Conservation (phyloP, 2,329 filamentous ascomycete species). For the Xylariaceae sp. region DNA sequence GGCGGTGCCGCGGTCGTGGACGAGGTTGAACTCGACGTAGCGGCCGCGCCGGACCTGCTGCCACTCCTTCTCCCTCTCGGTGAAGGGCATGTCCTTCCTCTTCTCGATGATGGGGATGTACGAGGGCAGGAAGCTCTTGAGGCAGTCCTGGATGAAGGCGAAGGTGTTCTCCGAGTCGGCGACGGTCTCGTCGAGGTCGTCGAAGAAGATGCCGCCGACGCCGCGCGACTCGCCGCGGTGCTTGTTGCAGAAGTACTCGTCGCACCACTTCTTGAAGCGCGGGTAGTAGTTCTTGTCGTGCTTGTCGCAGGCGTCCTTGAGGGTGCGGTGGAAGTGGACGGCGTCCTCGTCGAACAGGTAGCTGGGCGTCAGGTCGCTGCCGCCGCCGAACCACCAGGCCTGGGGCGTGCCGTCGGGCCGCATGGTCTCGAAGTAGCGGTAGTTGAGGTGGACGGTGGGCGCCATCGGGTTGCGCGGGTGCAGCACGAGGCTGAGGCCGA, state of each 20-base stretch:
- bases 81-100: slow-evolving; percentile 89
- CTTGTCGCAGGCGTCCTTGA: slow-evolving; percentile 88
- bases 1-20: slow-evolving; percentile 90
- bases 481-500: slow-evolving; percentile 85
- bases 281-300: slow-evolving; percentile 91
- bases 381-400: slow-evolving; percentile 98
- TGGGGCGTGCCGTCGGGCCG: slow-evolving; percentile 74
- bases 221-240: slow-evolving; percentile 84
- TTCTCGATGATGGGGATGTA: slow-evolving; percentile 85
- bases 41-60: slow-evolving; percentile 90
- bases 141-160: slow-evolving; percentile 77
- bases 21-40: slow-evolving; percentile 97
- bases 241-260: slow-evolving; percentile 93
- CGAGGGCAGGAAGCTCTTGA: slow-evolving; percentile 81
- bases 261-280: slow-evolving; percentile 96
- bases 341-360: slow-evolving; percentile 98
- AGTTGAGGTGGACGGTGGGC: slow-evolving; percentile 95
- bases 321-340: slow-evolving; percentile 89
- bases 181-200: slow-evolving; percentile 84
- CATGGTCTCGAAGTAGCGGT: slow-evolving; percentile 96
- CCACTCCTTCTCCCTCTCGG: slow-evolving; percentile 84
- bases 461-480: slow-evolving; percentile 96
- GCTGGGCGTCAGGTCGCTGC: slow-evolving; percentile 84
- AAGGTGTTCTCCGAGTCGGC: slow-evolving; percentile 88
- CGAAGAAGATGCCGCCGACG: slow-evolving; percentile 96